Conservation (phyloP, 2,329 filamentous ascomycete genomes). For the Cladobotryum mycophilum region DNA sequence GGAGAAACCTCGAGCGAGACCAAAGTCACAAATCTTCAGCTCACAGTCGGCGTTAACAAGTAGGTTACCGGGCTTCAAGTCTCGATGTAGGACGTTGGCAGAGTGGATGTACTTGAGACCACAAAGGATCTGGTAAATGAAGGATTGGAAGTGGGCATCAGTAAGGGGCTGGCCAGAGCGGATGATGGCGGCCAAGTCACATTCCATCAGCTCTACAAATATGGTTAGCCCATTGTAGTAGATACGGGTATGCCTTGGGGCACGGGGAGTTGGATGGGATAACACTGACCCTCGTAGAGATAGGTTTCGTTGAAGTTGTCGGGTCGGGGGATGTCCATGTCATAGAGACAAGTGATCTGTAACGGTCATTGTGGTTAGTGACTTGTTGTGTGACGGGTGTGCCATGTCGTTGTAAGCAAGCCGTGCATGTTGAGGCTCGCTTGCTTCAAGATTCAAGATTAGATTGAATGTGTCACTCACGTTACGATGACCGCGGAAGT, state of each 20-base stretch:
- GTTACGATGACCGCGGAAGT: constrained; percentile 88
- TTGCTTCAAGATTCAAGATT: no score
- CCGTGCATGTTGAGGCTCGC: no score
- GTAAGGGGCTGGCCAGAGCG: constrained; percentile 94
- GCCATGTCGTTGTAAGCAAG: no score
- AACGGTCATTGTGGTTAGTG: neutral
- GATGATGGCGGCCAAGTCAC: constrained; percentile 95
- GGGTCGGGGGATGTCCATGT: constrained; percentile 97
- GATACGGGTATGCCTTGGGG: neutral
- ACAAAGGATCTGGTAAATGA: constrained; percentile 99
- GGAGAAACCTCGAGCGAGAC: constrained; percentile 91
- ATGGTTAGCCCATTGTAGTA: no score
- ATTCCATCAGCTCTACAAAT: constrained; percentile 88
- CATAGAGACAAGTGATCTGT: constrained; percentile 96
- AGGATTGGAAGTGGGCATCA: constrained; percentile 98
- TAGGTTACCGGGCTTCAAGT: constrained; percentile 94
- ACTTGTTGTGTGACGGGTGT: neutral
- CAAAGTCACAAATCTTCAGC: constrained; percentile 98
- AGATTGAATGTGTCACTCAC: constrained; percentile 41
- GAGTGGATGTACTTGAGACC: constrained; percentile 99
- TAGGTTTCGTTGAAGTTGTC: constrained; percentile 99
- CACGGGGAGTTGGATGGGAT: neutral
- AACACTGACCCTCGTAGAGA: constrained; percentile 79
- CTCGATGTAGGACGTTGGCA: constrained; percentile 92
- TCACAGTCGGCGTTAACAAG: constrained; percentile 98